Percentiles rank a stretch among this genome's conserved stretches.
phyloP scores from a whole-genome alignment of 805 yeast genomes.

The Myxozyma lipomycoides region DNA sequence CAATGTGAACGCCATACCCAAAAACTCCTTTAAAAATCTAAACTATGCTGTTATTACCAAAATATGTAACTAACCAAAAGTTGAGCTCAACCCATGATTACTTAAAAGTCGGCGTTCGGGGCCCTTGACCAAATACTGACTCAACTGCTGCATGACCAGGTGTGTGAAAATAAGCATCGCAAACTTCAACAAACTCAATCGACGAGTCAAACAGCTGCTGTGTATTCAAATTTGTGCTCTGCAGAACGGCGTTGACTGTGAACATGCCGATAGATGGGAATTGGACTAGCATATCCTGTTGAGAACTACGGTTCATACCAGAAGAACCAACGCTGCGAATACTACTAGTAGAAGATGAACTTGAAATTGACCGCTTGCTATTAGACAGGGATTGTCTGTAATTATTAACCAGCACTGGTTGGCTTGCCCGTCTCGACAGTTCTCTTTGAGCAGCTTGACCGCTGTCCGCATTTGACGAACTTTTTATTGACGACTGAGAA shows the following conservation, averaged over 20 bases:
- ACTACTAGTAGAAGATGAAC: not conserved
- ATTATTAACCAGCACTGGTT: not conserved
- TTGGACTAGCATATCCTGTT: not conserved
- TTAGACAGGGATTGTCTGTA: not conserved
- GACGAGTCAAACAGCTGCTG: constrained; percentile 9
- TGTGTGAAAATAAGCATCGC: constrained; percentile 12
- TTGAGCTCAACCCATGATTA: no score
- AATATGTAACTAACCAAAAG: no score
- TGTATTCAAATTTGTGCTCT: not conserved
- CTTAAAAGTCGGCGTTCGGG: no score
- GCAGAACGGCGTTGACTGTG: constrained; percentile 4
- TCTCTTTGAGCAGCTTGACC: not conserved
- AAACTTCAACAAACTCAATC: constrained; percentile 12
- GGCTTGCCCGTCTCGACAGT: not conserved
- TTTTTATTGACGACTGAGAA: not conserved
- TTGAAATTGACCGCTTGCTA: not conserved
- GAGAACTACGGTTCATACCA: not conserved
- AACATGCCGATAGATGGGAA: constrained; percentile 3
- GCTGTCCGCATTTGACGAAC: not conserved
- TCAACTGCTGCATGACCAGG: constrained; percentile 6
- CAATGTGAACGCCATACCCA: no score
- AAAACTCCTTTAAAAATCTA: no score
- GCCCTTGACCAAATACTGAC: constrained; percentile 2
- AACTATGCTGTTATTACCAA: no score
- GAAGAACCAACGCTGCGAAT: not conserved